Conservation (phyloP, 2,329 filamentous ascomycete genomes). For the Coniosporium tulheliwenetii region DNA sequence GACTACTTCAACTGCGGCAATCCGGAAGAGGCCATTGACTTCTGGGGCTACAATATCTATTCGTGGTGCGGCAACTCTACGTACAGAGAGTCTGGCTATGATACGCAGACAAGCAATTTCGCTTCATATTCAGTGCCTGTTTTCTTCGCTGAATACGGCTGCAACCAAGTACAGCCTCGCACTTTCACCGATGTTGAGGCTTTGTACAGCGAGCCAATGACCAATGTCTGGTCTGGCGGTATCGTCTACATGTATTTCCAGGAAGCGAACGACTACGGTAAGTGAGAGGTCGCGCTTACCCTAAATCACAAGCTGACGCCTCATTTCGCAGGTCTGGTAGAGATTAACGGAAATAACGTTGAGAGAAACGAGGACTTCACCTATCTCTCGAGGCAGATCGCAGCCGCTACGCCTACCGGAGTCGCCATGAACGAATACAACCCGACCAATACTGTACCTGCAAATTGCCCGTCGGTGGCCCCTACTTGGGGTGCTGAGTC, state of each 20-base stretch:
- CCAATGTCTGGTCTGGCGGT: conserved; percentile 76
- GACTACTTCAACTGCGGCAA: conserved; percentile 90
- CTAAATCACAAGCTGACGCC: not conserved
- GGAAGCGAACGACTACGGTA: conserved; percentile 77
- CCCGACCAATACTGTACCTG: conserved; percentile 53
- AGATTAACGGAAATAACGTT: conserved; percentile 42
- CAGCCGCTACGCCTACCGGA: conserved; percentile 48
- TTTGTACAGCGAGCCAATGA: conserved; percentile 72
- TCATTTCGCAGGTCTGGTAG: conserved; percentile 43
- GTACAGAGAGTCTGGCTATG: conserved; percentile 64
- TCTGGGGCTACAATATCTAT: conserved; percentile 99
- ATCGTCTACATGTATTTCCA: conserved; percentile 99
- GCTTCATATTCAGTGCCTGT: conserved; percentile 76
- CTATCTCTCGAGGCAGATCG: conserved; percentile 54
- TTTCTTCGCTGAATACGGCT: conserved; percentile 98
- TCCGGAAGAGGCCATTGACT: conserved; percentile 59
- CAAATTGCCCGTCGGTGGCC: conserved; percentile 53
- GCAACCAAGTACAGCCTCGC: conserved; percentile 61
- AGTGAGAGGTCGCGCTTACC: conserved; percentile 8
- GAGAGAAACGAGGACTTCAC: conserved; percentile 60
- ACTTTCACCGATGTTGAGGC: conserved; percentile 72
- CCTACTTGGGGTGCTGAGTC: conserved; percentile 52
- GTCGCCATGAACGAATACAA: conserved; percentile 54
- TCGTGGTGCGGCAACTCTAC: conserved; percentile 89
- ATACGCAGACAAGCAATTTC: conserved; percentile 74